phyloP scores from a whole-genome alignment of 192 early-diverging fungal species.

The Backusella circina region DNA sequence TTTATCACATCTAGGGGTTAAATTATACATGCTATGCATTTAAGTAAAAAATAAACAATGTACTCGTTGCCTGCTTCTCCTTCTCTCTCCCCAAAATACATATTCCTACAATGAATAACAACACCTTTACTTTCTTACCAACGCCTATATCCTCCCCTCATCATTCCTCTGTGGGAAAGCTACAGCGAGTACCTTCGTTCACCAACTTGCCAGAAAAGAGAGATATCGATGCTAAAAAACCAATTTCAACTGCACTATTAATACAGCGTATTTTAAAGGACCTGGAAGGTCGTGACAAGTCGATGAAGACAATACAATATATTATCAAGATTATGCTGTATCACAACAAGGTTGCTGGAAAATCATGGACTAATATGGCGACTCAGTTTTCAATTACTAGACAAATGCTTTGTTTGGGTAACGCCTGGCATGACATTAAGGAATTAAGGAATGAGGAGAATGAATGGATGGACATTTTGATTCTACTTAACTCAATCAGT shows the following conservation, averaged over 20 bases:
- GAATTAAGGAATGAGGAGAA: constrained; percentile 31
- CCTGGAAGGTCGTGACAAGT: constrained; percentile 85
- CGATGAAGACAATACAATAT: constrained; percentile 76
- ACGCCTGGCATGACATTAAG: constrained; percentile 63
- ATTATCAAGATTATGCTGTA: constrained; percentile 66
- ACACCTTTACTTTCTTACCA: background rate
- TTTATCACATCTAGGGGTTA: background rate
- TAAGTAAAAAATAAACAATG: background rate
- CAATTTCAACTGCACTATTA: background rate
- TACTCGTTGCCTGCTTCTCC: background rate
- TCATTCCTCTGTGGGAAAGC: background rate
- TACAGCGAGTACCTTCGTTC: background rate
- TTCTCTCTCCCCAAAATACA: background rate
- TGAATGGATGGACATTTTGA: constrained; percentile 7
- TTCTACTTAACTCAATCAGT: constrained; percentile 12
- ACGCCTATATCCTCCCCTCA: background rate
- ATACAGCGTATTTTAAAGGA: constrained; percentile 61
- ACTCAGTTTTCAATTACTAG: constrained; percentile 71
- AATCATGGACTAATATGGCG: constrained; percentile 42
- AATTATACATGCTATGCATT: background rate
- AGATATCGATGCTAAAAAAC: background rate
- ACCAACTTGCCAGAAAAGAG: background rate
- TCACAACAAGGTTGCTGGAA: constrained; percentile 22
- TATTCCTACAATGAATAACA: background rate
- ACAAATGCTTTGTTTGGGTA: constrained; percentile 68